Conservation (phyloP, 129 eudicot species). For the Sambucus nigra region DNA sequence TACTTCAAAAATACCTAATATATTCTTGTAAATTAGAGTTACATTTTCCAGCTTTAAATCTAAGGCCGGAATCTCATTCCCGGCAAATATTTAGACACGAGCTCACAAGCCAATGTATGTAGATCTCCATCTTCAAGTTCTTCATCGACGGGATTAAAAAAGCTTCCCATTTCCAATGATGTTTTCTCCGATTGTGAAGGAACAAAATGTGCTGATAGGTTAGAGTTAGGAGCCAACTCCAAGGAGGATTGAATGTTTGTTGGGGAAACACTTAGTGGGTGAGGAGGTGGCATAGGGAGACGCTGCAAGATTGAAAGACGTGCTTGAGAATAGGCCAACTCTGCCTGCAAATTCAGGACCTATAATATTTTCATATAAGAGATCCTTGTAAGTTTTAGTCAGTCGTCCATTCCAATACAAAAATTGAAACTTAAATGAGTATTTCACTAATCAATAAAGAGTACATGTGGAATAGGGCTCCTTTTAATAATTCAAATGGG, state of each 20-base stretch:
- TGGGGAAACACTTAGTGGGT: conserved; percentile 3
- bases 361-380: no score
- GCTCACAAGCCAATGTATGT: conserved; percentile 39
- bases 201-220: neutral
- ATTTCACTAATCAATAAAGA: no score
- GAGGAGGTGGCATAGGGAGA: conserved; percentile 9
- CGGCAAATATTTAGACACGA: conserved; percentile 38
- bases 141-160: conserved; percentile 17
- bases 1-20: no score
- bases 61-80: conserved; percentile 18
- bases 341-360: conserved; percentile 64
- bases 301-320: conserved; percentile 39
- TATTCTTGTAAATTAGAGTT: no score
- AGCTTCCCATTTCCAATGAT: conserved; percentile 11
- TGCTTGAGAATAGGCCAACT: conserved; percentile 48
- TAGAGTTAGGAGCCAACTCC: conserved; percentile 3
- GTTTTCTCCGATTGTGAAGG: conserved; percentile 18
- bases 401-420: no score
- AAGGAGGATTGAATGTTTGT: conserved; percentile 12
- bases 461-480: no score
- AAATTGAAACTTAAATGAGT: no score
- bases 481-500: no score
- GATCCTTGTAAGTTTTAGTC: no score
- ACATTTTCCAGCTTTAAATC: neutral
- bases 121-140: conserved; percentile 37